Evolutionary conservation across 768 basidiomycete genomes (phyloP).

Genomic region (Rickenella mellea): DNA sequence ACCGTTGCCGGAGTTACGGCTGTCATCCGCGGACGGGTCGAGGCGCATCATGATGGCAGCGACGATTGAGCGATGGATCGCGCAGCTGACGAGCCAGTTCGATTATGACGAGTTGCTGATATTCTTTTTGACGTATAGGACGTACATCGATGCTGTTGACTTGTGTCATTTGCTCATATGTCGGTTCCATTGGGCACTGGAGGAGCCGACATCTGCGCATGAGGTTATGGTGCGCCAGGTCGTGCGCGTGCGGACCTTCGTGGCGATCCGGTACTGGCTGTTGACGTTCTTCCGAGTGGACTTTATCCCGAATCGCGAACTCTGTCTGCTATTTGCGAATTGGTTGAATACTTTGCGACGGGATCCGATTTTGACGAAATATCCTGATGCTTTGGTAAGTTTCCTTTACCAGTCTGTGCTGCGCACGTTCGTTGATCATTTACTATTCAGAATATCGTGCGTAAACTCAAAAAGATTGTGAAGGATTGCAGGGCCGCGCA

Average conservation of each 20-base stretch:
- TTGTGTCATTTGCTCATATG: slow-evolving; percentile 75
- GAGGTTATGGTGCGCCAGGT: slow-evolving; percentile 70
- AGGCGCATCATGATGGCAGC: slow-evolving; percentile 69
- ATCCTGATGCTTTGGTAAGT: slow-evolving; percentile 65
- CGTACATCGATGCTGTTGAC: slow-evolving; percentile 72
- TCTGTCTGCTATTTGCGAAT: slow-evolving; percentile 60
- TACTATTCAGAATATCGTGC: slow-evolving; percentile 57
- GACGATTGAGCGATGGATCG: slow-evolving; percentile 90
- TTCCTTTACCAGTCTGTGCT: background rate
- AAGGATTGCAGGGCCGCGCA: slow-evolving; percentile 72
- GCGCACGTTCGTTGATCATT: background rate
- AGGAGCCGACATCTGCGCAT: slow-evolving; percentile 33
- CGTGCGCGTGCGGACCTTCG: slow-evolving; percentile 82
- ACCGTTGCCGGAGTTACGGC: no score
- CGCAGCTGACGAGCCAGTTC: slow-evolving; percentile 78
- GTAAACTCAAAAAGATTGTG: slow-evolving; percentile 73
- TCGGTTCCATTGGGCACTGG: slow-evolving; percentile 84
- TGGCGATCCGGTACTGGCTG: slow-evolving; percentile 85
- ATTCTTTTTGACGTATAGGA: slow-evolving; percentile 88
- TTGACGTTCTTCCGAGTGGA: slow-evolving; percentile 86
- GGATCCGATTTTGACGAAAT: slow-evolving; percentile 60
- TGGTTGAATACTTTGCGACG: slow-evolving; percentile 75
- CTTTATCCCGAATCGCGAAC: slow-evolving; percentile 71
- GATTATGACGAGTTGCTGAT: slow-evolving; percentile 81
- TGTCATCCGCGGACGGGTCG: slow-evolving; percentile 15